Evolutionary conservation across 2,329 filamentous ascomycete genomes (phyloP).

Genomic region (Trichoderma afroharzianum): DNA sequence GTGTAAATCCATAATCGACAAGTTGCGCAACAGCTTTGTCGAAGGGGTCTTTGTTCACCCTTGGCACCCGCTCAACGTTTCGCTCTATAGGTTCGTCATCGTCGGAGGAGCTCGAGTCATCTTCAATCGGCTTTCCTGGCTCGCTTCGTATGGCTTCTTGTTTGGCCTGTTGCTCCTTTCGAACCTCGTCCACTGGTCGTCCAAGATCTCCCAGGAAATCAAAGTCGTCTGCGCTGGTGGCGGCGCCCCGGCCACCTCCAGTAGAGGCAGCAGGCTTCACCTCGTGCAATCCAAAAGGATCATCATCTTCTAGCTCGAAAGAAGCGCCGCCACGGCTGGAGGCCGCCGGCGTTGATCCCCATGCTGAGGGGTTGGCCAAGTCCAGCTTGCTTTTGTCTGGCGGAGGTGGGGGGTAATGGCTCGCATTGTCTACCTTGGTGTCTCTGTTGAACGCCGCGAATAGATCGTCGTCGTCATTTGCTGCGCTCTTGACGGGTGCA

Average conservation of each 20-base stretch:
- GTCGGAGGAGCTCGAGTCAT: conserved; percentile 44
- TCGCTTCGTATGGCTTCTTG: conserved; percentile 37
- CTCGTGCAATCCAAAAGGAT: conserved; percentile 78
- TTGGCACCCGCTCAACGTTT: conserved; percentile 24
- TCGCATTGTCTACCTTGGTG: conserved; percentile 64
- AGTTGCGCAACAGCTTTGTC: conserved; percentile 83
- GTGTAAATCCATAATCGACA: conserved; percentile 90
- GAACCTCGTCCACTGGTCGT: conserved; percentile 62
- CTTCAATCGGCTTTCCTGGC: conserved; percentile 55
- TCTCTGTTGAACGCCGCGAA: conserved; percentile 65
- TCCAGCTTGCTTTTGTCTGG: conserved; percentile 44
- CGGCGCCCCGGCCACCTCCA: conserved; percentile 24
- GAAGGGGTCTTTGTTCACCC: conserved; percentile 41
- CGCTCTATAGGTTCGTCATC: conserved; percentile 32
- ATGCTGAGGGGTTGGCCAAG: conserved; percentile 52
- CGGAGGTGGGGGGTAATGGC: conserved; percentile 57
- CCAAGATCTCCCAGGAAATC: conserved; percentile 64
- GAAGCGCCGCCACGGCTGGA: conserved; percentile 34
- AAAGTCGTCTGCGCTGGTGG: conserved; percentile 50
- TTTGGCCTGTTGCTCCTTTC: conserved; percentile 41
- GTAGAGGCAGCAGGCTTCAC: conserved; percentile 43
- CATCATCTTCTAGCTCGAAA: conserved; percentile 69
- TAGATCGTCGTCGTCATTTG: conserved; percentile 55
- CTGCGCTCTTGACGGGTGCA: conserved; percentile 17
- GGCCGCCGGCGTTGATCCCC: conserved; percentile 35